A percentile compares a stretch with the other conserved stretches of the same genome.
Evolutionary conservation across 1,284 basidiomycete species (phyloP).

Genomic region (Anthracocystis panici-leucophaei): DNA sequence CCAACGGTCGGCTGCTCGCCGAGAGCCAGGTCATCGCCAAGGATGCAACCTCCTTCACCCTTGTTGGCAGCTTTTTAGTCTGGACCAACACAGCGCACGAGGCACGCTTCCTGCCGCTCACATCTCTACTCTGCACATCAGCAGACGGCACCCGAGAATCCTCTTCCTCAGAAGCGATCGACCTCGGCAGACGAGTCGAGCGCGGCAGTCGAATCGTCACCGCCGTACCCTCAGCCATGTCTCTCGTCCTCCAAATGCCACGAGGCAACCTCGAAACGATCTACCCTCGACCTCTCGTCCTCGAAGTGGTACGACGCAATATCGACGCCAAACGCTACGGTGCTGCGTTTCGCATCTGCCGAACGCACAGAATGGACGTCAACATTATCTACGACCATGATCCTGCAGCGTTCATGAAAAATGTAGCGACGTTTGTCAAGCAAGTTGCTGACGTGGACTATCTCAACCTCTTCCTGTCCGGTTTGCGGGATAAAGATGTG

Average conservation of each 20-base stretch:
- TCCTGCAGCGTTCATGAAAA: constrained; percentile 76
- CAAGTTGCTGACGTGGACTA: constrained; percentile 91
- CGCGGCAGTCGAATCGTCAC: constrained; percentile 66
- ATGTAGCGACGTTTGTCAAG: constrained; percentile 76
- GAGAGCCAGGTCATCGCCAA: constrained; percentile 73
- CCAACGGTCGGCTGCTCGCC: constrained; percentile 77
- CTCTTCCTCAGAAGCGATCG: constrained; percentile 27
- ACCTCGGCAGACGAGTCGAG: constrained; percentile 63
- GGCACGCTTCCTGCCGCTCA: constrained; percentile 79
- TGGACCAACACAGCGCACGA: constrained; percentile 88
- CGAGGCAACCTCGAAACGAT: constrained; percentile 96
- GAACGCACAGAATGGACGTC: constrained; percentile 93
- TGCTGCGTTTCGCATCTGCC: constrained; percentile 87
- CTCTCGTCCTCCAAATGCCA: constrained; percentile 89
- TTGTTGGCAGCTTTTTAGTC: constrained; percentile 85
- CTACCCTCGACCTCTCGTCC: constrained; percentile 89
- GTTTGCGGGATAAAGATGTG: constrained; percentile 73
- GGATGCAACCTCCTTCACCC: constrained; percentile 82
- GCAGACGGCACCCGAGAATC: constrained; percentile 10
- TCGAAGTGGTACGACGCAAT: constrained; percentile 72
- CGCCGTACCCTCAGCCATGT: constrained; percentile 76
- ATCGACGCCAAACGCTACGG: constrained; percentile 74
- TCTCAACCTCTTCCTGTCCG: constrained; percentile 91
- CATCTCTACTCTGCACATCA: constrained; percentile 55
- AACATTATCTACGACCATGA: constrained; percentile 87